Base-by-base conservation (phyloP, 2,329 filamentous ascomycete species). In the Didymellaceae sp. region DNA sequence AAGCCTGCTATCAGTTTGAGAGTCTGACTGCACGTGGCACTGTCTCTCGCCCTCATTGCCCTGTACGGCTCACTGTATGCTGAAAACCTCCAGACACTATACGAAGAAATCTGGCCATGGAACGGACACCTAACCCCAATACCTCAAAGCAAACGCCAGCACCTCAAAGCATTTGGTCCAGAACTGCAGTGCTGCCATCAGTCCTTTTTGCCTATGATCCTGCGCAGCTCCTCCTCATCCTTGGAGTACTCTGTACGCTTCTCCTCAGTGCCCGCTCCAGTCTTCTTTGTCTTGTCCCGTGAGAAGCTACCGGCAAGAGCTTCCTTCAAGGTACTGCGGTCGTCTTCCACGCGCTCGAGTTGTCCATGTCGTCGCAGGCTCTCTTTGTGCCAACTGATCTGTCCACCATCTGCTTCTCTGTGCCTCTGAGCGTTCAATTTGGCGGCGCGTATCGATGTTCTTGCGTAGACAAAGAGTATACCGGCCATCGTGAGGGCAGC, bases 401-500 rank as follows among this genome's bases (percentile, higher is more conserved):
- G 81, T 43, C 80, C 82, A 21, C 80, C 81, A 54, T 84, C 81
- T 30, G 79, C 81, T 58, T 84, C 80, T 38, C 84, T 75, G 44
- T 84, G 81, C 54, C 77, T 75, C 58, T 84, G 79, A 0, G 86
- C 86, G 57, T 88, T 87, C 37, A 81, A 77, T 60, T 87, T 87
- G 2, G 87, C 87, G 18, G 85, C 82, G 53, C 80, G 78, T 55
- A 89, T 89, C 18, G 82, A 86, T 7, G 81, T 86, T 41, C 86
- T 75, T 21, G 85, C 78, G 71, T 89, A 89, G 25, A 80, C 73
- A 68, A 82, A 83, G 24, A 86, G 78, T 17, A 86, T 65, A 39
- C 80, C 70, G 13, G 83, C 84, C 83, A 86, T 86, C 11, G 80
- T 81, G 56, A 85, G 76, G 20, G 83, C 83, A n/a, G 82, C 83